phyloP scores from a whole-genome alignment of 768 basidiomycete genomes.

The Kwoniella sp. region DNA sequence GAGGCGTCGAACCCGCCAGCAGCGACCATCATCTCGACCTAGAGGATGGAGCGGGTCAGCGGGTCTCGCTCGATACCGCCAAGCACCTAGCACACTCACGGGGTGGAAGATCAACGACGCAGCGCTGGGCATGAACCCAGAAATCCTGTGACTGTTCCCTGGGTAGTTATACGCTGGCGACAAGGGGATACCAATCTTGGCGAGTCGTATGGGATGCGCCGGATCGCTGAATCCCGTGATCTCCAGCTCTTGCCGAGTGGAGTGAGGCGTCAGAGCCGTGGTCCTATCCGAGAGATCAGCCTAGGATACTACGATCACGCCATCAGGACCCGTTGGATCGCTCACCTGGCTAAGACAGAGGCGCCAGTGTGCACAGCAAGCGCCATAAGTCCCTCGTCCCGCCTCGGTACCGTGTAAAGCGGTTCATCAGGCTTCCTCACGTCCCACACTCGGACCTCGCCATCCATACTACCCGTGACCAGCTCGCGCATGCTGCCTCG shows the following conservation, averaged over 20 bases:
- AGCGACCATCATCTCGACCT: conserved; percentile 49
- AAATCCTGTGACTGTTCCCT: conserved; percentile 4
- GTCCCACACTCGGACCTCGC: conserved; percentile 89
- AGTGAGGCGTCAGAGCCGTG: conserved; percentile 33
- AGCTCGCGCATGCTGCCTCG: conserved; percentile 65
- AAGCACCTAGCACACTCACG: conserved; percentile 28
- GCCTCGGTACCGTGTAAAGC: conserved; percentile 61
- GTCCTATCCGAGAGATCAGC: conserved; percentile 13
- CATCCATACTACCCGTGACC: conserved; percentile 79
- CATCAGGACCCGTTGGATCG: not conserved
- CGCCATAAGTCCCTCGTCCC: conserved; percentile 68
- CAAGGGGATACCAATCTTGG: conserved; percentile 34
- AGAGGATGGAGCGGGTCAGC: not conserved
- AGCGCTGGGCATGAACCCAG: conserved; percentile 42
- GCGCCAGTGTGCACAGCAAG: conserved; percentile 83
- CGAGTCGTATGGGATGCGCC: conserved; percentile 24
- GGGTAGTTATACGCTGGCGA: conserved; percentile 17
- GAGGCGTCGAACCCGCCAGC: conserved; percentile 46
- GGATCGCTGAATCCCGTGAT: conserved; percentile 41
- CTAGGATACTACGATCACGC: not conserved
- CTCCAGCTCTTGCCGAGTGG: conserved; percentile 36
- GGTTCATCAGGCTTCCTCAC: conserved; percentile 63
- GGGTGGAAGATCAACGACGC: conserved; percentile 49
- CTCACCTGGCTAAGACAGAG: conserved; percentile 79
- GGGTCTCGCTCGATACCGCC: not conserved